Base-by-base conservation (phyloP, 441 rosid species). In the Rhodomyrtus psidioides region DNA sequence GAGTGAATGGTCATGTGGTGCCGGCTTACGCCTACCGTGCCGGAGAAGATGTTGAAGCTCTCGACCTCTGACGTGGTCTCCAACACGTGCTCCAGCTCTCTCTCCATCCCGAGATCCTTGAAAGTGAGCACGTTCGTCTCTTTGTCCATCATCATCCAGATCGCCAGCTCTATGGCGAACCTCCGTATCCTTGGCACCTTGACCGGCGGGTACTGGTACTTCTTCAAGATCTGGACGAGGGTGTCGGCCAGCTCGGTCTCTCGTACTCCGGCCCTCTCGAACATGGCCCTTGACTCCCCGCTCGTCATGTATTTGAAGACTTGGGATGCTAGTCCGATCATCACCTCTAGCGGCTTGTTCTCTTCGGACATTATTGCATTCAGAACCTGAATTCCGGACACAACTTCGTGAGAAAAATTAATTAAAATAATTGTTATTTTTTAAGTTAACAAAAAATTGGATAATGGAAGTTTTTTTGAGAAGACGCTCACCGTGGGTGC, bases 61-160 rank as follows among this genome's bases (percentile, higher is more conserved):
- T 97, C 99, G 12, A 96, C 90, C 92, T 96, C 99, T 34, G 96
- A 89, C 23, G 99, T 97, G 54, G 96, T 93, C 87, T 97, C 98
- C 60, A 94, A 82, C 70, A 96, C 97, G 82, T 84, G 85, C 85
- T 94, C 96, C 55, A 96, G 91, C 91, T 92, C 94, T 82, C 56
- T 86, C 89, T 95, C 96, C 92, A 97, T 81, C 30, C 94, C 94
- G 74, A 94, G 85, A 4, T 90, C 87, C 86, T 86, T 90, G 83
- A 96, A 93, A 82, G 87, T 86, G 27, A 27, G 59, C 21, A 90
- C 88, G 75, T 89, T 94, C 46, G 62, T 53, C 81, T 54, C 87
- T 82, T 88, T 91, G 87, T 91, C 92, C 79, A 83, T 91, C 97
- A 95, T 96, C 98, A 97, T 94, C 96, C 98, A 92, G 65, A 94